A percentile compares a stretch with the other conserved stretches of the same genome.
Evolutionary conservation across 2,329 filamentous ascomycete genomes (phyloP).

Genomic region (Penicillium sp.): DNA sequence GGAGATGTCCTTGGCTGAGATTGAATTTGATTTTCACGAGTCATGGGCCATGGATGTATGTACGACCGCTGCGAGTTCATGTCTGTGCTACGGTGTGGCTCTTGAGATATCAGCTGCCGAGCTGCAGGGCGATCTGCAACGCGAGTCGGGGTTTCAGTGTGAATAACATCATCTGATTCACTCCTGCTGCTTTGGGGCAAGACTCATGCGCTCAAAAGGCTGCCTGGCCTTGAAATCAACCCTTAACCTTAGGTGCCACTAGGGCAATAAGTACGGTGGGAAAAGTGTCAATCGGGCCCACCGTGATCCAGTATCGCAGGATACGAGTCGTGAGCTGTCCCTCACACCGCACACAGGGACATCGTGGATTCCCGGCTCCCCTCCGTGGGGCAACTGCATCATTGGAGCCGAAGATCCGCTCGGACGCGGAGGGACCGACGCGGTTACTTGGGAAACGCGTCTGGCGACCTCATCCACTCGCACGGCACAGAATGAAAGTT

Average conservation of each 20-base stretch:
- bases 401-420: slow-evolving; percentile 18
- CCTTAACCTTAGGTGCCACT: not conserved
- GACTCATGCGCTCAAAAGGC: slow-evolving; percentile 2
- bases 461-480: slow-evolving; percentile 7
- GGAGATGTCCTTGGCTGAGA: not conserved
- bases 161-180: slow-evolving; percentile 17
- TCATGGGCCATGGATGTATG: not conserved
- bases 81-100: not conserved
- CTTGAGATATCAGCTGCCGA: slow-evolving; percentile 19
- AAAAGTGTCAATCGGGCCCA: not conserved
- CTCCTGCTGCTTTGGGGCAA: slow-evolving; percentile 1
- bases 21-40: not conserved
- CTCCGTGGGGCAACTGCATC: slow-evolving; percentile 21
- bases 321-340: not conserved
- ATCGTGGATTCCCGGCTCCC: not conserved
- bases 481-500: not conserved
- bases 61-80: not conserved
- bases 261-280: not conserved
- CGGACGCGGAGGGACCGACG: slow-evolving; percentile 21
- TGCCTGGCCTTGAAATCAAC: not conserved
- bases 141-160: slow-evolving; percentile 13
- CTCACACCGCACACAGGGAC: not conserved
- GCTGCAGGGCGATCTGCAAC: slow-evolving; percentile 18
- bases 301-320: not conserved
- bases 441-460: slow-evolving; percentile 32